A percentile compares a stretch with the other conserved stretches of the same genome.
Conservation (phyloP, 768 basidiomycete species). For the Termitomyces heimii region DNA sequence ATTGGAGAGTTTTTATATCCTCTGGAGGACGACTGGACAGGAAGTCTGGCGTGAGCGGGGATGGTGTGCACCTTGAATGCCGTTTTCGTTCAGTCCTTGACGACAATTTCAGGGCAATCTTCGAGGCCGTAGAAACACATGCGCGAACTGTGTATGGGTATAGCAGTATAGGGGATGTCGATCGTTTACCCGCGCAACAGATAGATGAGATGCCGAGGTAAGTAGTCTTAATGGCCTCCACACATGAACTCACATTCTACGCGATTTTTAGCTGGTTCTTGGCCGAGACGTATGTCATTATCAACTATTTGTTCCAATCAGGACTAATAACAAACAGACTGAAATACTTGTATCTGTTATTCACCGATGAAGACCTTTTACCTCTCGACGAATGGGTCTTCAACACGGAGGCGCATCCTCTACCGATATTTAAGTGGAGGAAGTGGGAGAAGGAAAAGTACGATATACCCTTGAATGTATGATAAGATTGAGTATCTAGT, state of each 20-base stretch:
- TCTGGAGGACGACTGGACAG: slow-evolving; percentile 48
- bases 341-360: slow-evolving; percentile 69
- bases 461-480: slow-evolving; percentile 22
- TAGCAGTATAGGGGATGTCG: slow-evolving; percentile 34
- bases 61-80: slow-evolving; percentile 25
- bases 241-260: neutral
- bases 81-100: neutral
- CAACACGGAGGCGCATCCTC: slow-evolving; percentile 70
- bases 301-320: neutral
- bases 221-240: slow-evolving; percentile 8
- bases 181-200: slow-evolving; percentile 20
- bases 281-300: slow-evolving; percentile 32
- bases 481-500: neutral
- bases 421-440: slow-evolving; percentile 68
- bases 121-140: slow-evolving; percentile 42
- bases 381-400: slow-evolving; percentile 51
- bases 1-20: slow-evolving; percentile 46
- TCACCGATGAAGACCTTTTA: slow-evolving; percentile 55
- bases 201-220: slow-evolving; percentile 52
- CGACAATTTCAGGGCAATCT: slow-evolving; percentile 25
- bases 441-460: slow-evolving; percentile 43
- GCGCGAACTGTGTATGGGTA: slow-evolving; percentile 40
- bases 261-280: slow-evolving; percentile 32
- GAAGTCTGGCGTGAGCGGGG: slow-evolving; percentile 47
- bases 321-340: slow-evolving; percentile 28